These are phyloP conservation scores for Coemansia sp. DNA, from an alignment of 192 early-diverging fungal genomes.

Conservation along the genomic window DNA sequence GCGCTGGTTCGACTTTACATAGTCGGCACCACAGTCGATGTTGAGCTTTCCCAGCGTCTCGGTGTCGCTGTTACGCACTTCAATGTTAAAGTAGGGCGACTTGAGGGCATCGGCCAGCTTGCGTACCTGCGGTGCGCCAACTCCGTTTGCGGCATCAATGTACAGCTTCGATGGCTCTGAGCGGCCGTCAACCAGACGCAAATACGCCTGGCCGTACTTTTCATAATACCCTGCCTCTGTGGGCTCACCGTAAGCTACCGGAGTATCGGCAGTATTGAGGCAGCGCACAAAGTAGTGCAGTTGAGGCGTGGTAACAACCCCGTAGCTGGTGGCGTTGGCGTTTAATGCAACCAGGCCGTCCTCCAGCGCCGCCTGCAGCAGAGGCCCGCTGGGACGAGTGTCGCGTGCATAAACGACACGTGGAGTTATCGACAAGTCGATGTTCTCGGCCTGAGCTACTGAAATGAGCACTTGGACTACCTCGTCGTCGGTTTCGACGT, in stretches of 20 bases:
- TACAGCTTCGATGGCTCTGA: constrained; percentile 63
- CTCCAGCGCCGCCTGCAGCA: constrained; percentile 73
- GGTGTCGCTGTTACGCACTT: constrained; percentile 75
- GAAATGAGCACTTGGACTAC: constrained; percentile 60
- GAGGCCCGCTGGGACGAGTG: constrained; percentile 86
- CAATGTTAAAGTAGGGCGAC: constrained; percentile 61
- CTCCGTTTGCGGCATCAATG: constrained; percentile 95
- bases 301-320: constrained; percentile 93
- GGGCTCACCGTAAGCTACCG: constrained; percentile 82
- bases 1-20: constrained; percentile 88
- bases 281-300: constrained; percentile 92
- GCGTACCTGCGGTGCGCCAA: constrained; percentile 87
- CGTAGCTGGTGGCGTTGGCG: constrained; percentile 72
- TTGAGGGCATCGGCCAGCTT: constrained; percentile 69
- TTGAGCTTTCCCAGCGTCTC: constrained; percentile 75
- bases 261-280: constrained; percentile 75
- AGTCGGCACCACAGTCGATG: constrained; percentile 93
- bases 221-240: constrained; percentile 88
- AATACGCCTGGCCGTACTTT: constrained; percentile 84
- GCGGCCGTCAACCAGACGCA: constrained; percentile 75
- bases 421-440: constrained; percentile 67
- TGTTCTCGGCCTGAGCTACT: constrained; percentile 64
- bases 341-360: constrained; percentile 77
- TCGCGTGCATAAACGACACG: constrained; percentile 85
- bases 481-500: constrained; percentile 68